A percentile compares a stretch with the other conserved stretches of the same genome.
phyloP scores from a whole-genome alignment of 768 basidiomycete species.

The Cyathus striatus region DNA sequence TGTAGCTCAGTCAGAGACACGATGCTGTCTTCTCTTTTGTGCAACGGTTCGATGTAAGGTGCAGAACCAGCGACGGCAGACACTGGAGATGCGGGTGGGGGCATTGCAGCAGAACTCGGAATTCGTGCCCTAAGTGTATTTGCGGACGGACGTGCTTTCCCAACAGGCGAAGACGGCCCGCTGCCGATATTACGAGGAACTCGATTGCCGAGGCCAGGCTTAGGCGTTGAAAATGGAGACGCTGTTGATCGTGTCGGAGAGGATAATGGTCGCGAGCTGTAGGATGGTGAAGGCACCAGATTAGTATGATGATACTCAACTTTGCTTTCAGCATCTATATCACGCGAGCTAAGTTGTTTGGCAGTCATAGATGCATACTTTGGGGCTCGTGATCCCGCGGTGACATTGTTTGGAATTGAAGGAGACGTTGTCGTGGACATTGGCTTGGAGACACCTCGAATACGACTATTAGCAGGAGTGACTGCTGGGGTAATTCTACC shows the following conservation, averaged over 20 bases:
- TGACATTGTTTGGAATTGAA: slow-evolving; percentile 45
- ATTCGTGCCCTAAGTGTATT: slow-evolving; percentile 60
- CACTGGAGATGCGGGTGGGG: slow-evolving; percentile 68
- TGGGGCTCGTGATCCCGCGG: slow-evolving; percentile 79
- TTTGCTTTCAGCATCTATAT: slow-evolving; percentile 3
- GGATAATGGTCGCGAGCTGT: slow-evolving; percentile 27
- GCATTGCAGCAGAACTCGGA: slow-evolving; percentile 77
- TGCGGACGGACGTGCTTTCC: slow-evolving; percentile 32
- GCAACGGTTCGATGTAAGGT: too few species aligned
- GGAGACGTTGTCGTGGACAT: slow-evolving; percentile 22
- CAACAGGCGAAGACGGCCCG: slow-evolving; percentile 23
- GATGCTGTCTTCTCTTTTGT: slow-evolving; percentile 26
- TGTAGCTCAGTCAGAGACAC: slow-evolving; percentile 28
- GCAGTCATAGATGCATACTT: slow-evolving; percentile 85
- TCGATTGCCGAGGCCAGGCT: slow-evolving; percentile 35
- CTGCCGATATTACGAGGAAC: slow-evolving; percentile 28
- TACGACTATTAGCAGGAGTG: slow-evolving; percentile 26
- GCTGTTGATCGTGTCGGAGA: slow-evolving; percentile 42
- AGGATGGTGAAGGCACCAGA: slow-evolving; percentile 17
- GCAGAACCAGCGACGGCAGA: slow-evolving; percentile 16
- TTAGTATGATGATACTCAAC: too few species aligned
- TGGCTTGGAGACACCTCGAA: slow-evolving; percentile 23
- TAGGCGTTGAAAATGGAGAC: slow-evolving; percentile 71
- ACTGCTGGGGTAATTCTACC: slow-evolving; percentile 32
- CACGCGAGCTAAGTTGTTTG: slow-evolving; percentile 61